Base-by-base conservation (phyloP, 345 rosid species). In the Eucalyptus urophylla region DNA sequence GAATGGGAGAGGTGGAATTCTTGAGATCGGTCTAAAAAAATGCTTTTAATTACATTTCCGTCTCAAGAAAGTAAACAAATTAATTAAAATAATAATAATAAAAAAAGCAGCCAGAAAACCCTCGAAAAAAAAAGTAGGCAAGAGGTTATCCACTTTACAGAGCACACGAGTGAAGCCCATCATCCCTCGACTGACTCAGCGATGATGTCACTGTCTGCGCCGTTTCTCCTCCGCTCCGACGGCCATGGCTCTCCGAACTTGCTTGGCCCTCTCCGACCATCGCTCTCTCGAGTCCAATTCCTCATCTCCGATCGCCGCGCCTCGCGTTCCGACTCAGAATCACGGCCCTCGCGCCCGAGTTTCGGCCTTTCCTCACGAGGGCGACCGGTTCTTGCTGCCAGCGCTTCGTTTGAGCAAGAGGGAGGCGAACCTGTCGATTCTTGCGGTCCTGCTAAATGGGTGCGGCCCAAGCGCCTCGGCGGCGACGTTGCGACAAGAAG, bases 401-500 rank as follows among this genome's bases (percentile, higher is more conserved):
- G 17, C 91, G 33, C 47, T 90, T 86, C 40, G 89, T 89, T 69
- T 90, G 87, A 91, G 91, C 92, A 96, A 92, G 88, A 94, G 99
- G 95, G 91, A 88, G 40, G 90, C 96, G 25, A 92, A 88, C 89
- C 90, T 94, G 90, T 95, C 97, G 87, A 22, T 92, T 85, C 87
- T 95, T 88, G 93, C 92, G 4, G 87, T 95, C 8, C 10, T 96
- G 88, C 88, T 95, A 22, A 92, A 93, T 90, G 95, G 93, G 90
- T 91, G 87, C 40, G 86, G 51, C 40, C 93, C 94, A 8, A 90
- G 69, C 14, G 83, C 83, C 27, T 21, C 83, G 83, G 24, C 2
- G 43, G 93, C 92, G 49, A 86, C 87, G 65, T 27, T 88, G 88
- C 91, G 92, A 89, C 88, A 90, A 49, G 94, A 89, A 47, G 83